These are phyloP conservation scores for Stentor coeruleus DNA, from an alignment of 73 alveolate genomes.

Conservation along the genomic window DNA sequence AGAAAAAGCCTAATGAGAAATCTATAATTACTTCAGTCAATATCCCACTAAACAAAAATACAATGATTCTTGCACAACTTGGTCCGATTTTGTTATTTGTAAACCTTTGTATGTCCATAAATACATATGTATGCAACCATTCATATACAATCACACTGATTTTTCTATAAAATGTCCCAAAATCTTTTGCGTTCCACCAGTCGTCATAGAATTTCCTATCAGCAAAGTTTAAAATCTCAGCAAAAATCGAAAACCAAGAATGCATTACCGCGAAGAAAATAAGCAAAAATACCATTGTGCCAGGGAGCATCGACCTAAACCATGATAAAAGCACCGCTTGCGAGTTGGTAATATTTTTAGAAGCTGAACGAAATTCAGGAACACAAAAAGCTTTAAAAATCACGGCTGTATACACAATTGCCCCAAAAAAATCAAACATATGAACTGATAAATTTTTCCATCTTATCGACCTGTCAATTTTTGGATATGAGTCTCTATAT, in stretches of 20 bases:
- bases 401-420: constrained; percentile 51
- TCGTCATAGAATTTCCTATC: constrained; percentile 80
- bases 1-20: not conserved
- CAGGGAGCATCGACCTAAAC: constrained; percentile 66
- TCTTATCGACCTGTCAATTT: constrained; percentile 42
- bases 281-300: constrained; percentile 54
- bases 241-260: constrained; percentile 75
- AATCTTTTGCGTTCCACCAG: constrained; percentile 87
- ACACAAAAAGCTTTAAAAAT: constrained; percentile 58
- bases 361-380: not conserved
- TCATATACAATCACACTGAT: not conserved
- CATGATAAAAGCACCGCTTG: not conserved
- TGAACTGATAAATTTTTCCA: constrained; percentile 34
- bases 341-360: not conserved
- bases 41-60: not conserved
- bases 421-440: constrained; percentile 39
- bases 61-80: not conserved
- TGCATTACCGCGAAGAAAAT: constrained; percentile 73
- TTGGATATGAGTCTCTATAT: constrained; percentile 68
- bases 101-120: not conserved
- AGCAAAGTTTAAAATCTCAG: constrained; percentile 70
- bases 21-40: not conserved
- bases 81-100: not conserved
- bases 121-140: not conserved
- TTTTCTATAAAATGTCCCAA: constrained; percentile 78